These are phyloP conservation scores for Xylaria polymorpha DNA, from an alignment of 2,329 filamentous ascomycete genomes.

Conservation along the genomic window DNA sequence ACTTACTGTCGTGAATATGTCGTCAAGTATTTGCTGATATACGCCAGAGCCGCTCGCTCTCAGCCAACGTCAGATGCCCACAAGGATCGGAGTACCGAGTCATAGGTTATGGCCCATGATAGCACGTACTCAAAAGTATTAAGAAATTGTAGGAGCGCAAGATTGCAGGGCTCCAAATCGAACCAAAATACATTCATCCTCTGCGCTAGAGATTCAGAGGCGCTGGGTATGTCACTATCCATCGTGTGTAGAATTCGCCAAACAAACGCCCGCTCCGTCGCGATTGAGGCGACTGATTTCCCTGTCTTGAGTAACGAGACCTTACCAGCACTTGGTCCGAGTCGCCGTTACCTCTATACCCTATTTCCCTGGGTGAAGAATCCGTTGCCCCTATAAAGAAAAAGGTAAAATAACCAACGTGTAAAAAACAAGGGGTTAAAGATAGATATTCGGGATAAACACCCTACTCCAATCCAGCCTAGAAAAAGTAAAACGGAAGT, in stretches of 20 bases:
- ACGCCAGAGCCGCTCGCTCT: neutral
- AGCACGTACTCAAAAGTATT: slow-evolving; percentile 11
- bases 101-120: neutral
- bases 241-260: slow-evolving; percentile 35
- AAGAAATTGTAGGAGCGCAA: neutral
- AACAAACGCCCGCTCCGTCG: slow-evolving; percentile 46
- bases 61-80: neutral
- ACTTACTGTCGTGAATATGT: slow-evolving; percentile 12
- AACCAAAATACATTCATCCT: slow-evolving; percentile 29
- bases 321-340: slow-evolving; percentile 54
- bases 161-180: slow-evolving; percentile 21
- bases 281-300: slow-evolving; percentile 45
- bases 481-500: slow-evolving; percentile 8
- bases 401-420: slow-evolving; percentile 18
- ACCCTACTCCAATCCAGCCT: slow-evolving; percentile 20
- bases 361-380: slow-evolving; percentile 25
- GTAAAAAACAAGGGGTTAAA: slow-evolving; percentile 1
- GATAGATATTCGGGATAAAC: slow-evolving; percentile 17
- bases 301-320: slow-evolving; percentile 49
- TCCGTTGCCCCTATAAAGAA: slow-evolving; percentile 24
- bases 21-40: neutral
- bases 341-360: slow-evolving; percentile 51
- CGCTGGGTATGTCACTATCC: slow-evolving; percentile 44
- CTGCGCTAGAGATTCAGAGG: slow-evolving; percentile 15
- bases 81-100: neutral